Evolutionary conservation across 805 yeast species (phyloP), one percentile per base, ranked within the genome.

Genomic region (Zygosaccharomyces kombuchaensis): DNA sequence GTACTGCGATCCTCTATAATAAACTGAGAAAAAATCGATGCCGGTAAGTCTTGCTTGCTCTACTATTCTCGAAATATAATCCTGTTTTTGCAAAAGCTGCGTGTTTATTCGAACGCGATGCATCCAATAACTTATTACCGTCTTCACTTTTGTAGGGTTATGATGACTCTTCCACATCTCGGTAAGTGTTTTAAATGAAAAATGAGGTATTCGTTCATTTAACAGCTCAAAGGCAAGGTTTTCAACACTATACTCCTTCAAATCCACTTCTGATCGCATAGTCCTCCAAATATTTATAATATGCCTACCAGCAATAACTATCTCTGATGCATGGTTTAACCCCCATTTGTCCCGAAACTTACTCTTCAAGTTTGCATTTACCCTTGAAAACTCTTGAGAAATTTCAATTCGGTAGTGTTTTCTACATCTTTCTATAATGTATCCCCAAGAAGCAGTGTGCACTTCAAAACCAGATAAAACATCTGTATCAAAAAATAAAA

Each of bases 1-100:
- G 61, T 74, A 93, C 59, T 93, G 99, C 0, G 98, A 91, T 0
- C 99, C 99, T 47, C 99, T 65, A 42, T 87, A 84, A 48, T 85
- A 79, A 7, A 89, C 87, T 2, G 97, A 87, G 59, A 81, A 76
- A 61, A 89, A 93, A 56, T 93, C 98, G 22, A 93, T 79, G 0
- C 99, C 99, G 17, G 89, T 75, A 26, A 93, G 63, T 38, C 96
- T 71, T 0, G 96, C 87, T 62, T 87, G 86, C 54, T 90, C 98
- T 10, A 84, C 77, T 16, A 84, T 86, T 54, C 82, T 74, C 9
- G 81, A 72, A 2, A 91, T 71, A 4, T 86, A 56, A 55, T 89
- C 96, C 44, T 78, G 81, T 17, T 76, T 71, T 4, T 73, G 75
- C 4, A 87, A 59, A 1, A 88, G 62, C 46, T 73, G 56, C 50